Percentiles rank a stretch among this genome's conserved stretches.
Evolutionary conservation across 148 eudicot species (phyloP).

Genomic region (Drosera capensis): DNA sequence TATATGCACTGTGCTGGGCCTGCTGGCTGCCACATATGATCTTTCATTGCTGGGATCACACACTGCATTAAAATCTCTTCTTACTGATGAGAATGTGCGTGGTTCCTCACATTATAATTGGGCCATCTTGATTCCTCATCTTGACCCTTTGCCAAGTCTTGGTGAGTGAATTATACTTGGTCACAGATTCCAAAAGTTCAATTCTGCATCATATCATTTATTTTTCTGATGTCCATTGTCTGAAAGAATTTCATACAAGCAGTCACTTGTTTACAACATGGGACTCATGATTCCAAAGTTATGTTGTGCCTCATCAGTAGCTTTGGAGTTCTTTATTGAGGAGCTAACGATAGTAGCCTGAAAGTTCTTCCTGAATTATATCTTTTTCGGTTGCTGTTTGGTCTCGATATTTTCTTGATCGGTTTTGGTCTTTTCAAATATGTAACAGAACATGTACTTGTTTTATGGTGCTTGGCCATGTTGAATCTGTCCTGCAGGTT

Average conservation of each 20-base stretch:
- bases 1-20: not conserved
- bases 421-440: no score
- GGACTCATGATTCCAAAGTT: no score
- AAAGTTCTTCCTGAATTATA: no score
- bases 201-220: not conserved
- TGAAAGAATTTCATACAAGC: no score
- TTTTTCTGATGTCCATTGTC: not conserved
- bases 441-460: not conserved
- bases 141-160: conserved; percentile 13
- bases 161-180: conserved; percentile 20
- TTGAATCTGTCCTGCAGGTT: conserved; percentile 27
- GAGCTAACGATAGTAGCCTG: no score
- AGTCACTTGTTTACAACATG: no score
- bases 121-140: conserved; percentile 20
- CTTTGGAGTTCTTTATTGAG: no score
- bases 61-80: conserved; percentile 9
- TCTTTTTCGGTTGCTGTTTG: no score
- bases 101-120: conserved; percentile 16
- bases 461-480: not conserved
- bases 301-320: no score
- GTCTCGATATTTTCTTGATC: no score
- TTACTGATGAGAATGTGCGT: conserved; percentile 19
- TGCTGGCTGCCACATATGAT: not conserved
- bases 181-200: conserved; percentile 10
- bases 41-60: conserved; percentile 10